Base-by-base conservation (phyloP, 192 early-diverging fungal genomes). In the Phlyctochytrium bullatum region DNA sequence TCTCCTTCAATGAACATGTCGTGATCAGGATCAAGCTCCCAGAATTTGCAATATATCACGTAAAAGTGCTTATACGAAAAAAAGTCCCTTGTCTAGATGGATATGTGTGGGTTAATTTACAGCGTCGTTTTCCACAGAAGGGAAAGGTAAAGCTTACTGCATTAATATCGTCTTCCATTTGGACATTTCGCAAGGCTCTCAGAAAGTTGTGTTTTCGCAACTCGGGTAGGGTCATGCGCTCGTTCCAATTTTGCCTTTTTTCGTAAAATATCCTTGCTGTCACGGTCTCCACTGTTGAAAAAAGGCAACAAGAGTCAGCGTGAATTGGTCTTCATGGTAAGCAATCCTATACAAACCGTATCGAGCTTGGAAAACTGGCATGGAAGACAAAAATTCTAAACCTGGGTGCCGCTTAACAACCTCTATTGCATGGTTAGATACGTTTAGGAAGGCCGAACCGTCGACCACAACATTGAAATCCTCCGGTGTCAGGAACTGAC, bases 41-140 rank as follows among this genome's bases (percentile, higher is more conserved):
- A 98, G 75, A 98, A 98, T 74, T 93, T 95, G 83, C 93, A 96
- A 71, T 96, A 98, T 1, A 98, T 85, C 25, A 98, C 96, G 72
- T 98, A 98, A 69, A 96, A 98, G 70, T 98, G 96, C 74, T 95
- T 93, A 80, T 98, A 98, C 3, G 93, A 96, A 67, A 98, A 96
- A 40, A 89, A 83, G 74, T 93, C 89, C 23, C 91, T 89, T 3
- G 83, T 88, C 78, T 89, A 75, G 3, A 31, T 23, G 52, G 32
- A 24, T 0, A 2, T 36, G 17, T 23, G 17, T 36, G 27, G n/a
- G 23, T 68, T 75, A 52, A 24, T 76, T 76, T 53, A 88, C 69
- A 27, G 63, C 67, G n/a, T 62, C 71, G 64, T 73, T 74, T 67
- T 28, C 29, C 20, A 36, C 62, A 63, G 54, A 51, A 50, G 56